Evolutionary conservation across 2,329 filamentous ascomycete genomes (phyloP).

Genomic region (Verticillium zaregamsianum): DNA sequence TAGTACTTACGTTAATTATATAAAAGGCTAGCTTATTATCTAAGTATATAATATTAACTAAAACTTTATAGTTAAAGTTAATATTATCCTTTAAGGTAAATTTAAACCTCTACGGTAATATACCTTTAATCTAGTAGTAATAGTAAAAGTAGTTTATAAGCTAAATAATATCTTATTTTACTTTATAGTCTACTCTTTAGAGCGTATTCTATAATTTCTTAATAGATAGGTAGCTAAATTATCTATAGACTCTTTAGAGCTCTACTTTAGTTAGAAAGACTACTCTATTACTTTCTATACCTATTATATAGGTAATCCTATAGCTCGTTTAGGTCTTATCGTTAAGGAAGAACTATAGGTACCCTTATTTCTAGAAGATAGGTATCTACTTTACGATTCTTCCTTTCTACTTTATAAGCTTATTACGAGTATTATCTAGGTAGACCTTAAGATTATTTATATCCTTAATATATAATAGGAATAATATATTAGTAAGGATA

Average conservation of each 20-base stretch:
- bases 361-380: too few species aligned
- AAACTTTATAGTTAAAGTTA: neutral
- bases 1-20: neutral
- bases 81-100: neutral
- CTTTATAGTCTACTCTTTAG: neutral
- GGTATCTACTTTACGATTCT: too few species aligned
- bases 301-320: neutral
- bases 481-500: neutral
- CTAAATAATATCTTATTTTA: neutral
- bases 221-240: neutral
- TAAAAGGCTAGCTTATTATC: neutral
- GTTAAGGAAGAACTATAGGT: too few species aligned
- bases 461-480: neutral
- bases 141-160: neutral
- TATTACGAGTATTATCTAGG: too few species aligned
- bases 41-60: neutral
- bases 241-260: neutral
- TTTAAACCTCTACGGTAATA: neutral
- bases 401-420: too few species aligned
- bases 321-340: too few species aligned
- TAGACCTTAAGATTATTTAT: neutral
- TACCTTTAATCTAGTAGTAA: neutral
- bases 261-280: neutral
- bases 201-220: neutral
- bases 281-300: neutral